phyloP scores from a whole-genome alignment of 768 basidiomycete genomes.

The Pisolithus albus region DNA sequence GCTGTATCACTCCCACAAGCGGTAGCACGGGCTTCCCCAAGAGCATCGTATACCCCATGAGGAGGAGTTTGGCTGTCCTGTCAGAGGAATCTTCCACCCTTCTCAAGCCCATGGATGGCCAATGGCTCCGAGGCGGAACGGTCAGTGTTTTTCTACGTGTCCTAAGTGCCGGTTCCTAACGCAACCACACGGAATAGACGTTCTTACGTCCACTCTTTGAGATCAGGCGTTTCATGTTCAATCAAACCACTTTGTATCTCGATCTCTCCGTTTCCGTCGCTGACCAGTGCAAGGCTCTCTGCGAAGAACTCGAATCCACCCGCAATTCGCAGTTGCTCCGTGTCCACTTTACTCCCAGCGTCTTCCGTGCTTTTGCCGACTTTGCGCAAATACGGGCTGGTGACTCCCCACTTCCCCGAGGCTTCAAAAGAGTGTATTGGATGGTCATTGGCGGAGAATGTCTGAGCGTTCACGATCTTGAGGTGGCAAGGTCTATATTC shows the following conservation, averaged over 20 bases:
- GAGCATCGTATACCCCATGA: slow-evolving; percentile 28
- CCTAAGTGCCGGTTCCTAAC: neutral
- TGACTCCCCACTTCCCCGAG: slow-evolving; percentile 11
- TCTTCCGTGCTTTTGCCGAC: slow-evolving; percentile 26
- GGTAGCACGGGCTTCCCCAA: slow-evolving; percentile 28
- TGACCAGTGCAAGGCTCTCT: slow-evolving; percentile 19
- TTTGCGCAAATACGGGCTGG: slow-evolving; percentile 18
- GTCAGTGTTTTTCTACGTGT: slow-evolving; percentile 6
- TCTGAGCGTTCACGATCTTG: slow-evolving; percentile 18
- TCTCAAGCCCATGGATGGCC: slow-evolving; percentile 22
- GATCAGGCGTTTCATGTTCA: slow-evolving; percentile 28
- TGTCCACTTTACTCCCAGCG: slow-evolving; percentile 24
- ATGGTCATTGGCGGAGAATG: slow-evolving; percentile 29
- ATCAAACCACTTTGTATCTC: slow-evolving; percentile 26
- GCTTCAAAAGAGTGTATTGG: slow-evolving; percentile 25
- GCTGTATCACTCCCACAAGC: slow-evolving; percentile 22
- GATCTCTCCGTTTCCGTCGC: slow-evolving; percentile 22
- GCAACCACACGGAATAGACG: slow-evolving; percentile 9
- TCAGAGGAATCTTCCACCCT: slow-evolving; percentile 24
- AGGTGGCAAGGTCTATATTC: slow-evolving; percentile 19
- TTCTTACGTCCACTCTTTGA: slow-evolving; percentile 27
- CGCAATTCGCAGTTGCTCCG: slow-evolving; percentile 18
- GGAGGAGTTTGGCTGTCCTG: slow-evolving; percentile 17
- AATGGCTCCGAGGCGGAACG: slow-evolving; percentile 28
- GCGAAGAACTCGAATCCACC: slow-evolving; percentile 20